These are phyloP conservation scores for Elymus sibiricus DNA, from an alignment of 176 grass and related monocot genomes.

Conservation along the genomic window DNA sequence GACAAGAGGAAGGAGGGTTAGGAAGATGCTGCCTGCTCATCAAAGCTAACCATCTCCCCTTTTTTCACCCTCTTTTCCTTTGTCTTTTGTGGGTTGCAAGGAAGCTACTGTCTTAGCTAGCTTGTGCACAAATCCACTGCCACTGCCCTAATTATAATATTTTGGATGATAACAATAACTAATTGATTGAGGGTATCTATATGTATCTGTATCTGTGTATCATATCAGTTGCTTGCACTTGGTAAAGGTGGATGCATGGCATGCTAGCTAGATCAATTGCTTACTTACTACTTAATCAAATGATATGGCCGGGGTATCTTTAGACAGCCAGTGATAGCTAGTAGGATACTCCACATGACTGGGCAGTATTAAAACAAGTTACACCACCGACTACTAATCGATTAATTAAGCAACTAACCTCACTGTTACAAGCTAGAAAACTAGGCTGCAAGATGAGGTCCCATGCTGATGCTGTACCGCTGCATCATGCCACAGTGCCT, in stretches of 20 bases:
- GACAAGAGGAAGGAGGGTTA: slow-evolving; percentile 37
- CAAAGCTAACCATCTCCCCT: slow-evolving; percentile 18
- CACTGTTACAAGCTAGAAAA: too few relatives aligned
- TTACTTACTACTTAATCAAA: background rate
- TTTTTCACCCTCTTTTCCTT: slow-evolving; percentile 25
- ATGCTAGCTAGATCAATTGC: background rate
- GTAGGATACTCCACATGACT: slow-evolving; percentile 8
- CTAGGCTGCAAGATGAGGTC: background rate
- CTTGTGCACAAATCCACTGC: background rate
- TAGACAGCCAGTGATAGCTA: background rate
- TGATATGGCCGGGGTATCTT: background rate
- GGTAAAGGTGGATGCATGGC: background rate
- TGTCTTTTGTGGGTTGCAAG: slow-evolving; percentile 57
- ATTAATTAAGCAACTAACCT: too few relatives aligned
- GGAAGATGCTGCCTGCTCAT: slow-evolving; percentile 44
- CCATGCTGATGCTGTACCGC: background rate
- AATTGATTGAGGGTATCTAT: background rate
- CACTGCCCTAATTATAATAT: background rate
- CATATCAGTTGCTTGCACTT: slow-evolving; percentile 1
- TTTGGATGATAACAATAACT: background rate
- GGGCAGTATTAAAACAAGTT: too few relatives aligned
- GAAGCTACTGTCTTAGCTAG: slow-evolving; percentile 7
- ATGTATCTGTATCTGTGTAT: background rate
- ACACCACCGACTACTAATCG: too few relatives aligned
- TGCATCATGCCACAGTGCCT: background rate